Percentiles rank a stretch among this genome's conserved stretches.
Evolutionary conservation across 2,329 filamentous ascomycete species (phyloP).

Genomic region (Hymenoscyphus fraxineus): DNA sequence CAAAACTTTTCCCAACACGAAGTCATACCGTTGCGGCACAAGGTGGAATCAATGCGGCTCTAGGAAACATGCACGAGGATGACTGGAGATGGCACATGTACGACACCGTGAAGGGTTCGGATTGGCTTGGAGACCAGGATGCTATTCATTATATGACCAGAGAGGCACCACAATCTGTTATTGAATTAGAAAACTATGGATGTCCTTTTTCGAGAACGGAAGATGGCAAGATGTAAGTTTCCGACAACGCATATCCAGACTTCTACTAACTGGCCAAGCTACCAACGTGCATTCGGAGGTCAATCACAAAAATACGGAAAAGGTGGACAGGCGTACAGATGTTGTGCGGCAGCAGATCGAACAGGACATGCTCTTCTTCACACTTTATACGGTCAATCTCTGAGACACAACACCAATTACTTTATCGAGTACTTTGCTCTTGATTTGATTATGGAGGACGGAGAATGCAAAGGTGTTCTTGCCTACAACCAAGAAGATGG

Average conservation of each 20-base stretch:
- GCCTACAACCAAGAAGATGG: slow-evolving; percentile 99
- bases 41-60: slow-evolving; percentile 82
- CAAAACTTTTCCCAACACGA: slow-evolving; percentile 67
- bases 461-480: slow-evolving; percentile 92
- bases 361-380: slow-evolving; percentile 97
- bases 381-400: slow-evolving; percentile 96
- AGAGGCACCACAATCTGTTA: slow-evolving; percentile 85
- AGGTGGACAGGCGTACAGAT: slow-evolving; percentile 93
- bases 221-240: slow-evolving; percentile 80
- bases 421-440: slow-evolving; percentile 99
- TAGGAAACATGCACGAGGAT: slow-evolving; percentile 96
- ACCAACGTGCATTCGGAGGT: slow-evolving; percentile 97
- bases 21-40: slow-evolving; percentile 79
- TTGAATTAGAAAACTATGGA: slow-evolving; percentile 95
- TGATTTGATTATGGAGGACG: slow-evolving; percentile 96
- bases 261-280: slow-evolving; percentile 48
- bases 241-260: not conserved
- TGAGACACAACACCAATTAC: slow-evolving; percentile 98
- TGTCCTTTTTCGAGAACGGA: slow-evolving; percentile 96
- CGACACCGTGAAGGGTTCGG: slow-evolving; percentile 95
- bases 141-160: slow-evolving; percentile 98
- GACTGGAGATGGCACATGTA: slow-evolving; percentile 99
- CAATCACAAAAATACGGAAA: slow-evolving; percentile 94
- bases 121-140: slow-evolving; percentile 97
- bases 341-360: slow-evolving; percentile 78